Evolutionary conservation across 352 stramenopile genomes (phyloP), one percentile per base, ranked within the genome.

Genomic region (Globisporangium paddicum): DNA sequence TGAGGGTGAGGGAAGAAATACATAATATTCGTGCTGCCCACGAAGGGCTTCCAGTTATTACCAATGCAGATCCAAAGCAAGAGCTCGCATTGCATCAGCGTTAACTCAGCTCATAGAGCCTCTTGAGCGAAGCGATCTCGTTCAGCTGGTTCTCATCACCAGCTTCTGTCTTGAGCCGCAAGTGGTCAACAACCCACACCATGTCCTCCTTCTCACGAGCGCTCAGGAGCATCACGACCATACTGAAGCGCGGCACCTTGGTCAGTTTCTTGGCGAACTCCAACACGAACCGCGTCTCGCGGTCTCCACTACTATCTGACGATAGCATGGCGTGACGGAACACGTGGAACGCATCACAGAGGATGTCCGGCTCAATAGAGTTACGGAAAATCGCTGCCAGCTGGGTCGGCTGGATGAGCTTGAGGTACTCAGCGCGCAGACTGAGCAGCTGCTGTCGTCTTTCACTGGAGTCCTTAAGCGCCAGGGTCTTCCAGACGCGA

Each of bases 221-320:
- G 2, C 71, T 86, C n/a, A 95, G 50, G 18, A 95, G 84, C 82
- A 93, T 87, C 41, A 91, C 62, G 0, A 72, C 78, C 82, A 95
- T 90, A 61, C 72, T 74, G 60, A 95, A 92, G 28, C 86, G 79
- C 0, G 80, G 77, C 9, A 93, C 73, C 3, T 70, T 72, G 0
- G 73, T 57, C 23, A 93, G 55, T 19, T 77, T 42, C 1, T 47
- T 46, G 10, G 75, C 64, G 47, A 89, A 73, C 21, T 66, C 62
- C 11, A 80, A 26, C 25, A 72, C 64, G 35, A 87, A 79, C 7
- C 28, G 9, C 30, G 1, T 19, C 38, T 19, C 38, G 3, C n/a
- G 14, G 13, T n/a, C 37, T 42, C 38, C 5, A 44, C 38, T 19
- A 9, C 5, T 21, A 10, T 46, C 25, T 32, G 25, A 32, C 16